These are phyloP conservation scores for Diaporthe longicolla DNA, from an alignment of 2,329 filamentous ascomycete species.

Conservation along the genomic window DNA sequence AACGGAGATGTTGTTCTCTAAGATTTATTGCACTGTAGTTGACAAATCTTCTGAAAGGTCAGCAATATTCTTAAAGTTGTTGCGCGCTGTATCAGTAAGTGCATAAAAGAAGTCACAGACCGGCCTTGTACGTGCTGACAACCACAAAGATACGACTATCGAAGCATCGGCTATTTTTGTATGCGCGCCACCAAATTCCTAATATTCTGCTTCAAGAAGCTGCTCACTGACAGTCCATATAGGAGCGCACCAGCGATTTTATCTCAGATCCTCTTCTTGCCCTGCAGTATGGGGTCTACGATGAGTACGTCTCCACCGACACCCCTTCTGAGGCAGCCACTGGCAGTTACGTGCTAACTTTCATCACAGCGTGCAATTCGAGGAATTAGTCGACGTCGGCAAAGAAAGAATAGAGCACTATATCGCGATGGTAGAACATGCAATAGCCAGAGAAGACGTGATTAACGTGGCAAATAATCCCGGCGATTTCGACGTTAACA, in stretches of 20 bases:
- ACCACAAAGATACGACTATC: not conserved
- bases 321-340: not conserved
- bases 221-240: not conserved
- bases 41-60: not conserved
- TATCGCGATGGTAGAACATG: not conserved
- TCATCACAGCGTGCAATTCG: not conserved
- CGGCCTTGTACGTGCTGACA: not conserved
- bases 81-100: not conserved
- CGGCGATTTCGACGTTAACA: not conserved
- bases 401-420: not conserved
- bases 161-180: not conserved
- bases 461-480: not conserved
- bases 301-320: not conserved
- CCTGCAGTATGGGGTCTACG: no score
- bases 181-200: not conserved
- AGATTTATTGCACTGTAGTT: not conserved
- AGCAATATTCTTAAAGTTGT: not conserved
- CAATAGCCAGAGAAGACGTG: not conserved
- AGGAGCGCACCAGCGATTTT: not conserved
- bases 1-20: no score
- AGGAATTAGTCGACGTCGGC: not conserved
- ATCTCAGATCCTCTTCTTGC: no score
- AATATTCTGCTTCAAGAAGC: not conserved
- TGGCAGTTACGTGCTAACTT: no score
- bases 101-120: not conserved